Evolutionary conservation across 768 basidiomycete species (phyloP).

Genomic region (Cystofilobasidium macerans): DNA sequence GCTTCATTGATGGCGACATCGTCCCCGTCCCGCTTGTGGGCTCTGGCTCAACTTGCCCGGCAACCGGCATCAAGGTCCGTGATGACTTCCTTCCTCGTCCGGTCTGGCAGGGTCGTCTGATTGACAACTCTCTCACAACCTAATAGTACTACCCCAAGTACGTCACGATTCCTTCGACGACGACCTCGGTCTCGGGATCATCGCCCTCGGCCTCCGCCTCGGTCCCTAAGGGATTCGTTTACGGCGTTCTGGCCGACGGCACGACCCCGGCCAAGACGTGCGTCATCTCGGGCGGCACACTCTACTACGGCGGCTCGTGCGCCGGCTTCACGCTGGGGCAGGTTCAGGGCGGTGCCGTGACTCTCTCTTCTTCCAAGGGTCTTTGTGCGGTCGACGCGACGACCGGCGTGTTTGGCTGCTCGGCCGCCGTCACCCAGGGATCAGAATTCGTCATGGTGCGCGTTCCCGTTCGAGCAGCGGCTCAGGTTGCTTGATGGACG

Average conservation of each 20-base stretch:
- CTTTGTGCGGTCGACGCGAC: conserved; percentile 12
- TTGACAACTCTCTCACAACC: background rate
- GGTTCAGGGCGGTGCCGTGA: conserved; percentile 18
- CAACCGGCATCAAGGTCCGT: conserved; percentile 11
- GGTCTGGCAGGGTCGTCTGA: too few species aligned
- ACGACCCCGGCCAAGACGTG: conserved; percentile 10
- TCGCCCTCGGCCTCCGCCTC: conserved; percentile 1
- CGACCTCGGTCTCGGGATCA: conserved; percentile 3
- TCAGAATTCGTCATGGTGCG: conserved; percentile 19
- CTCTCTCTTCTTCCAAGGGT: conserved; percentile 20
- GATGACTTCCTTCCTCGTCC: too few species aligned
- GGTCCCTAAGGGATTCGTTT: conserved; percentile 16
- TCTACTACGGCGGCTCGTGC: background rate
- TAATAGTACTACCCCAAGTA: conserved; percentile 22
- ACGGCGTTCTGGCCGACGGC: conserved; percentile 11
- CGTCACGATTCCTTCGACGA: conserved; percentile 1
- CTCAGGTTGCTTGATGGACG: background rate
- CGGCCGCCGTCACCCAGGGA: conserved; percentile 7
- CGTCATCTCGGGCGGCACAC: conserved; percentile 15
- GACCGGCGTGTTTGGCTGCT: conserved; percentile 11
- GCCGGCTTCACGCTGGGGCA: conserved; percentile 19
- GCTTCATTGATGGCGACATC: conserved; percentile 26
- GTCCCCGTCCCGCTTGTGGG: conserved; percentile 19
- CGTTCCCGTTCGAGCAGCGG: too few species aligned
- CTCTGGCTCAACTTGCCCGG: conserved; percentile 25